Percentiles rank a stretch among this genome's conserved stretches.
Conservation (phyloP, 768 basidiomycete species). For the Mycena haematopus region DNA sequence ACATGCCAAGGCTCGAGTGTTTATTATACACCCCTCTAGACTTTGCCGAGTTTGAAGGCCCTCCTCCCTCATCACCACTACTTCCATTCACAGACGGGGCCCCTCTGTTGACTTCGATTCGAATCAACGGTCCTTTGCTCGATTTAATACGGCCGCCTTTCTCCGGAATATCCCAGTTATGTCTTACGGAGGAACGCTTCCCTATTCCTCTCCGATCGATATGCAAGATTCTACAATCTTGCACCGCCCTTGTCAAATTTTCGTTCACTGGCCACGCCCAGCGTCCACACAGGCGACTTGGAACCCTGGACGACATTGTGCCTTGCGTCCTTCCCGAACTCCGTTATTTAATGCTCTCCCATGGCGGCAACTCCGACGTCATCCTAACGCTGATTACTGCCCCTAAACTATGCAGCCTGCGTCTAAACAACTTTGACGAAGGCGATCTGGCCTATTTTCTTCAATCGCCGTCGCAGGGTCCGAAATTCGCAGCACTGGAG, state of each 20-base stretch:
- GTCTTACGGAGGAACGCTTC: conserved; percentile 27
- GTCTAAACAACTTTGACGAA: conserved; percentile 26
- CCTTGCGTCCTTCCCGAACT: conserved; percentile 21
- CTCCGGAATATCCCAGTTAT: conserved; percentile 21
- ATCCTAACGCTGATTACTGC: conserved; percentile 21
- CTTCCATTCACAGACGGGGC: conserved; percentile 16
- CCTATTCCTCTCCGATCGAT: conserved; percentile 24
- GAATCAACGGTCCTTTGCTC: conserved; percentile 25
- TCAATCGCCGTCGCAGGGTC: conserved; percentile 12
- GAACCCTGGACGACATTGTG: conserved; percentile 13
- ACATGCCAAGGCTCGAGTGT: conserved; percentile 25
- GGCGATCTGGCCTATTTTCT: conserved; percentile 26
- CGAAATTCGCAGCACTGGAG: conserved; percentile 27
- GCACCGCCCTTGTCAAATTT: conserved; percentile 20
- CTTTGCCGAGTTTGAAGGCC: not conserved
- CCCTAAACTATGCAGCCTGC: conserved; percentile 20
- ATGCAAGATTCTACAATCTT: conserved; percentile 19
- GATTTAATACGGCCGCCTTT: conserved; percentile 24
- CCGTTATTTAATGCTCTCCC: conserved; percentile 23
- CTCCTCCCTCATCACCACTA: conserved; percentile 4
- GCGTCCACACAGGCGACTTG: conserved; percentile 19
- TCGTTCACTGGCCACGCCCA: conserved; percentile 23
- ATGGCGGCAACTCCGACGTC: conserved; percentile 26
- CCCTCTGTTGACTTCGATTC: conserved; percentile 16
- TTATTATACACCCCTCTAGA: conserved; percentile 29